A percentile compares a stretch with the other conserved stretches of the same genome.
phyloP scores from a whole-genome alignment of 805 yeast genomes.

The Candida railenensis region DNA sequence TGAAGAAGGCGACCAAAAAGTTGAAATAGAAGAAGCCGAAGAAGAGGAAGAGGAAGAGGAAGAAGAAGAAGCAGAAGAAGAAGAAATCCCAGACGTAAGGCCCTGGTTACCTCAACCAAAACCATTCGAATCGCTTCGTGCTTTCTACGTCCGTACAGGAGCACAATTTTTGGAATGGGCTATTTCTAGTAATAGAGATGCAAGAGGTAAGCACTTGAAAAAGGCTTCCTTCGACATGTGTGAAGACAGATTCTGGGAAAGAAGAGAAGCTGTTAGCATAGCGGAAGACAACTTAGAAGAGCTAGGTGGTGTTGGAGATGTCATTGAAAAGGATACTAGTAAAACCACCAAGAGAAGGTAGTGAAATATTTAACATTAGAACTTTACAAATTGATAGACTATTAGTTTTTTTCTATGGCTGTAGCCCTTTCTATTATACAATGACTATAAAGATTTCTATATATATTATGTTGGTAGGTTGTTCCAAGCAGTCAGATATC shows the following conservation, averaged over 20 bases:
- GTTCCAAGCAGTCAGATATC: too few species aligned
- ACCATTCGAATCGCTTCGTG: slow-evolving; percentile 81
- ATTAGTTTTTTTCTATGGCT: background rate
- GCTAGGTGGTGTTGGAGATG: slow-evolving; percentile 85
- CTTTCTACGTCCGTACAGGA: slow-evolving; percentile 83
- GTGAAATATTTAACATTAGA: background rate
- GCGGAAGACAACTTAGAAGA: slow-evolving; percentile 91
- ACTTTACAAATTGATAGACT: background rate
- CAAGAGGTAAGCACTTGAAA: slow-evolving; percentile 87
- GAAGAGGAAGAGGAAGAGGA: slow-evolving; percentile 71
- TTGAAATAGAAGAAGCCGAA: slow-evolving; percentile 48
- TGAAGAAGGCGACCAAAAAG: slow-evolving; percentile 39
- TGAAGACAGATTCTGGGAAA: slow-evolving; percentile 98
- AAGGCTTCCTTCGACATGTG: slow-evolving; percentile 86
- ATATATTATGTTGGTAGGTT: background rate
- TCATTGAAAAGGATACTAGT: slow-evolving; percentile 68
- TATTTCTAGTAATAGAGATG: slow-evolving; percentile 77
- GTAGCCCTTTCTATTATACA: background rate
- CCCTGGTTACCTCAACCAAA: slow-evolving; percentile 99
- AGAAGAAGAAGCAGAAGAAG: slow-evolving; percentile 57
- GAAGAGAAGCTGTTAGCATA: slow-evolving; percentile 86
- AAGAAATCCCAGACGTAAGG: slow-evolving; percentile 81
- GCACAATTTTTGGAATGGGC: slow-evolving; percentile 91
- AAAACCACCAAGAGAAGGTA: slow-evolving; percentile 50
- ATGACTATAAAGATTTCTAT: slow-evolving; percentile 1